Conservation (phyloP, 1,284 basidiomycete species). For the Irpex sp. region DNA sequence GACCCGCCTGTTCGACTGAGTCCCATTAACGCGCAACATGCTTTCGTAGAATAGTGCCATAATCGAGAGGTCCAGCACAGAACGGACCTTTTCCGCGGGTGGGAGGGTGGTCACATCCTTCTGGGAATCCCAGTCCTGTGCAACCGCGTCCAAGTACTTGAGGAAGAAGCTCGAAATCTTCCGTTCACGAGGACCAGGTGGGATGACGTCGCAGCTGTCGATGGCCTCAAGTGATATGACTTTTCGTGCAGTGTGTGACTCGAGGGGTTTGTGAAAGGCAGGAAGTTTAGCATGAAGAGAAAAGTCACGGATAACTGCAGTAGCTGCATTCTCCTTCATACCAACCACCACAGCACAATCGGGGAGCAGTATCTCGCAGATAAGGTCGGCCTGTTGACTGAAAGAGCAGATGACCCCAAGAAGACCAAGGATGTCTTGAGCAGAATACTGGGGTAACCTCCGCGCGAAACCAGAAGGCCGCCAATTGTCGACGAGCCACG, state of each 20-base stretch:
- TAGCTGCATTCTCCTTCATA: conserved; percentile 54
- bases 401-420: conserved; percentile 62
- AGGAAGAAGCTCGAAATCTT: conserved; percentile 64
- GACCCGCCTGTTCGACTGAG: conserved; percentile 52
- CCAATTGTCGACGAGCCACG: conserved; percentile 83
- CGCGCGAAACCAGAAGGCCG: conserved; percentile 31
- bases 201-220: conserved; percentile 30
- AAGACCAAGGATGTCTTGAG: conserved; percentile 61
- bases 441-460: conserved; percentile 44
- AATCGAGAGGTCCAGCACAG: conserved; percentile 66
- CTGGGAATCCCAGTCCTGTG: conserved; percentile 44
- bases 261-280: conserved; percentile 21
- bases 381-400: conserved; percentile 40
- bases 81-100: conserved; percentile 60
- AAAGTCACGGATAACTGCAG: conserved; percentile 64
- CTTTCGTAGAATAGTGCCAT: conserved; percentile 67
- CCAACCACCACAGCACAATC: conserved; percentile 62
- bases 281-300: conserved; percentile 65
- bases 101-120: conserved; percentile 33
- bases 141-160: conserved; percentile 51
- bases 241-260: not conserved
- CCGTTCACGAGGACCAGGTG: conserved; percentile 52
- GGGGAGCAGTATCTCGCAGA: conserved; percentile 53
- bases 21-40: conserved; percentile 60
- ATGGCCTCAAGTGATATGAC: conserved; percentile 4